phyloP scores from a whole-genome alignment of 2,329 filamentous ascomycete genomes.

The Myriosclerotinia duriaeana region DNA sequence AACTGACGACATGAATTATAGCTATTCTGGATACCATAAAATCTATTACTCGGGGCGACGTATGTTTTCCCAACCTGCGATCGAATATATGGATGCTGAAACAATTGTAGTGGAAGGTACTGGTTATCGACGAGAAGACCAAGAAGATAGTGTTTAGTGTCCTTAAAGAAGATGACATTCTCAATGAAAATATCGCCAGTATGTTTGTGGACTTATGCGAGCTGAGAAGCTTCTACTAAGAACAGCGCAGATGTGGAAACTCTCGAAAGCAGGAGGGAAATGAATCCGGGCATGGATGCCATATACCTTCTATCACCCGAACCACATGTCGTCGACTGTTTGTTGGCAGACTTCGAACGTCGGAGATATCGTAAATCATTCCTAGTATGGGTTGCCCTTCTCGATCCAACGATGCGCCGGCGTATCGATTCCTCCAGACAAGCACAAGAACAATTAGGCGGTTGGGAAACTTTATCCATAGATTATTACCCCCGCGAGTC shows the following conservation, averaged over 20 bases:
- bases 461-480: conserved; percentile 78
- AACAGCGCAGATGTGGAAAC: conserved; percentile 75
- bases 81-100: conserved; percentile 27
- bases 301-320: conserved; percentile 88
- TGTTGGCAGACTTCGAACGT: conserved; percentile 88
- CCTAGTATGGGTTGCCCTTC: conserved; percentile 80
- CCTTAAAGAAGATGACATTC: conserved; percentile 91
- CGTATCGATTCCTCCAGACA: conserved; percentile 71
- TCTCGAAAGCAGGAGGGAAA: conserved; percentile 81
- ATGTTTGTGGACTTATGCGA: conserved; percentile 26
- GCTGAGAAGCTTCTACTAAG: conserved; percentile 23
- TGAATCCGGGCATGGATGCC: conserved; percentile 88
- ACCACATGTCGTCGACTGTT: conserved; percentile 85
- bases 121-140: conserved; percentile 82
- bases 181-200: conserved; percentile 97
- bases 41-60: conserved; percentile 76
- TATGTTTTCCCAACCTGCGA: conserved; percentile 46
- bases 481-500: conserved; percentile 91
- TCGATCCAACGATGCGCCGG: conserved; percentile 68
- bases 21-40: conserved; percentile 74
- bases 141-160: conserved; percentile 87
- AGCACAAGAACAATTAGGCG: conserved; percentile 72
- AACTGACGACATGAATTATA: conserved; percentile 42
- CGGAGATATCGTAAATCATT: conserved; percentile 76
- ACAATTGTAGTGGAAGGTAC: conserved; percentile 80